Evolutionary conservation across 1,139 yeast species (phyloP), one percentile per base, ranked within the genome.

Genomic region (Suhomyces bokatorum): DNA sequence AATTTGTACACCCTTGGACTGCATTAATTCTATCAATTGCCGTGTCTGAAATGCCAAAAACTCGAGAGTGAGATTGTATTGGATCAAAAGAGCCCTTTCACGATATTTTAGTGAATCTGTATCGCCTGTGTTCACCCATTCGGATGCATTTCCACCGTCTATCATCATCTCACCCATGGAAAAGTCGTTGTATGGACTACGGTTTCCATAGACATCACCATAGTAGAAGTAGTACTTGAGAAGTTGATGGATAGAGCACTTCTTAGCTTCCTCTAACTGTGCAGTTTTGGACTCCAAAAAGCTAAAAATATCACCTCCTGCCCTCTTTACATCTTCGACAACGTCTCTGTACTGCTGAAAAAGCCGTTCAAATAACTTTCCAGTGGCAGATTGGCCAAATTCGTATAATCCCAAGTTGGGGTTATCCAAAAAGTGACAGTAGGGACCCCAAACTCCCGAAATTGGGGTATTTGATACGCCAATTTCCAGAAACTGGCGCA

Each of bases 361-460:
- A 8, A 80, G 56, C 35, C 70, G 66, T 46, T 78, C 81, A 32
- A 75, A 64, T 9, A 80, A 59, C 47, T 74, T 69, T 2, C 86
- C 86, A 0, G 84, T 73, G 5, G 83, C 80, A 2, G 84, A 77
- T 46, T 77, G 79, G 0, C 86, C 86, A 43, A 77, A 78, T 45
- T 78, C 78, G 44, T 73, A 80, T 1, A 78, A 65, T 10, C 51
- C 52, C 11, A 56, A 35, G 2, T 46, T 59, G n/a, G 32, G 17
- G 10, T 24, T 20, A n/a, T 35, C 30, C 17, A 43, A 40, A 22
- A 42, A 30, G 40, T 46, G 59, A 52, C 55, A 32, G 53, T 73
- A 80, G 0, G 85, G 85, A 0, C 85, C 85, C 85, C 85, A 81
- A 4, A 79, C 60, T 0, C 84, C 84, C 0, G 64, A 58, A 2